Conservation (phyloP, 352 stramenopile species). For the Aphanomyces cochlioides region DNA sequence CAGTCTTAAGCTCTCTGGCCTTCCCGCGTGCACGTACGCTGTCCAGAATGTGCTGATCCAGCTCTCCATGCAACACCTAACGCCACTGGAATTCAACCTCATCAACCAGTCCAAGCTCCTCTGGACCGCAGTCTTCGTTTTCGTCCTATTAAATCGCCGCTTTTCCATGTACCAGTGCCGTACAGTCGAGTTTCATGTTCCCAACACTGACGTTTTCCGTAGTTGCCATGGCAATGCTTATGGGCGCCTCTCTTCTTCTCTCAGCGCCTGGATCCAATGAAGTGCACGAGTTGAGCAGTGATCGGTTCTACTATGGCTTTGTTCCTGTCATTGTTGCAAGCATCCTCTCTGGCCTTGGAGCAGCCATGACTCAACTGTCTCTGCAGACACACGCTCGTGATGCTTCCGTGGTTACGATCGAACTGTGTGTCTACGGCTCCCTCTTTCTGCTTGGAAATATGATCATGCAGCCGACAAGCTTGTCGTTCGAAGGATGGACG, state of each 20-base stretch:
- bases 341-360: conserved; percentile 69
- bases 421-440: conserved; percentile 72
- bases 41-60: conserved; percentile 86
- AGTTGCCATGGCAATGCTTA: conserved; percentile 68
- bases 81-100: conserved; percentile 81
- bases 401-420: conserved; percentile 70
- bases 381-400: conserved; percentile 74
- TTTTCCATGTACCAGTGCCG: conserved; percentile 64
- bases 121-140: conserved; percentile 78
- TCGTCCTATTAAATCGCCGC: conserved; percentile 62
- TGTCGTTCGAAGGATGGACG: conserved; percentile 69
- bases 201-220: background rate
- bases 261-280: conserved; percentile 30
- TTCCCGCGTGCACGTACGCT: conserved; percentile 81
- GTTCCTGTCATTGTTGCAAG: conserved; percentile 66
- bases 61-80: conserved; percentile 72
- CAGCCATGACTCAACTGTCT: conserved; percentile 68
- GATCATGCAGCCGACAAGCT: conserved; percentile 37
- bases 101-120: conserved; percentile 87
- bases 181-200: conserved; percentile 24
- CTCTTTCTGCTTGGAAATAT: conserved; percentile 56
- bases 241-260: conserved; percentile 62
- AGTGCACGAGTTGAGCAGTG: conserved; percentile 44
- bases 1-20: conserved; percentile 58
- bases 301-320: conserved; percentile 52